phyloP scores from a whole-genome alignment of 108 stramenopile genomes.

The Seminavis robusta region DNA sequence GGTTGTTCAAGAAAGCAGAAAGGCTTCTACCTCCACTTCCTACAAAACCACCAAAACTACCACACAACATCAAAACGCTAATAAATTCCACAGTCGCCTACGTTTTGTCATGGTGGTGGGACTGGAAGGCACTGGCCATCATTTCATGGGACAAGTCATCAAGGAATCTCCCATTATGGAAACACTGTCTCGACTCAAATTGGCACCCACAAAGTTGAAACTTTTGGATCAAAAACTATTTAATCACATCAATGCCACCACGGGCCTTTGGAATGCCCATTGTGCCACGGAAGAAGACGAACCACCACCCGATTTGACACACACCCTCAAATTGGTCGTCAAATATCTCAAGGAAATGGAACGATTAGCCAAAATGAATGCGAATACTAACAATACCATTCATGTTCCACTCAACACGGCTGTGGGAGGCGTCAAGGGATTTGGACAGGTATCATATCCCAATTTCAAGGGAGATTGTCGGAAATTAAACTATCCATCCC shows the following conservation, averaged over 20 bases:
- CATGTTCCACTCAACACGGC: background rate
- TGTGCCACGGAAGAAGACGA: background rate
- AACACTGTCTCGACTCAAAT: background rate
- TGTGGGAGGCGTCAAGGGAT: background rate
- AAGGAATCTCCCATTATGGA: conserved; percentile 1
- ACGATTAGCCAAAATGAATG: background rate
- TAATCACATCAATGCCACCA: background rate
- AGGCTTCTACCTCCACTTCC: no score
- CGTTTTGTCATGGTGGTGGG: conserved; percentile 20
- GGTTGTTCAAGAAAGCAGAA: no score
- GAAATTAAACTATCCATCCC: conserved; percentile 11
- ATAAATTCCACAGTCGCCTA: no score
- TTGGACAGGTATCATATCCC: conserved; percentile 16
- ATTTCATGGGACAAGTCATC: conserved; percentile 4
- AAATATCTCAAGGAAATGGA: background rate
- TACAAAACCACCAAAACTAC: no score
- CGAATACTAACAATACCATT: background rate
- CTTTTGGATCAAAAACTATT: background rate
- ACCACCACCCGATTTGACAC: background rate
- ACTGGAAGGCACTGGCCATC: conserved; percentile 30
- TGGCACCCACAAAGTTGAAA: conserved; percentile 2
- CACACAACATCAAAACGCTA: no score
- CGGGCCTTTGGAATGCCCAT: background rate
- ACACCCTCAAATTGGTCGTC: background rate
- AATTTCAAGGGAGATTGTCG: conserved; percentile 13